Percentiles rank a stretch among this genome's conserved stretches.
phyloP scores from a whole-genome alignment of 73 alveolate species.

The Paramecium octaurelia region DNA sequence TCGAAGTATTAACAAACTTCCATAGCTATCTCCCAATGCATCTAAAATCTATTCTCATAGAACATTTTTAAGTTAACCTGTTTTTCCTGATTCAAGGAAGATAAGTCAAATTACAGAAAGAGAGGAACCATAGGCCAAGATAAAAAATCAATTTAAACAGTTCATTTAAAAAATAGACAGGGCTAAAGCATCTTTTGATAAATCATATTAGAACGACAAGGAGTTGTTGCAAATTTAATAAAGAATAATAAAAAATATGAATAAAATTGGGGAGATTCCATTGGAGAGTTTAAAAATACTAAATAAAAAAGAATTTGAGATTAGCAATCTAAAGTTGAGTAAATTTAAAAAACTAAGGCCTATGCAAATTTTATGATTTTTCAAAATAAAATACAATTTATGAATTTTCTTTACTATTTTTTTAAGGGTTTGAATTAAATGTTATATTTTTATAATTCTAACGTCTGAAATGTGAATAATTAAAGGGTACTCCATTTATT shows the following conservation, averaged over 20 bases:
- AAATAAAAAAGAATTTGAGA: neutral
- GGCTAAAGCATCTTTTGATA: neutral
- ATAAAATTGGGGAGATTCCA: constrained; percentile 19
- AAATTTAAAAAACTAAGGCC: neutral
- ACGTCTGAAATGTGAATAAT: neutral
- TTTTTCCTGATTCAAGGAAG: neutral
- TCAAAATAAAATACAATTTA: neutral
- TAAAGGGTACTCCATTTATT: neutral
- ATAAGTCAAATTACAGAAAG: neutral
- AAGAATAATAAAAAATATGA: constrained; percentile 30
- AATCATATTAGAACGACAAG: neutral
- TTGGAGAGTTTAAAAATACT: neutral
- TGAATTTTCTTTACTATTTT: neutral
- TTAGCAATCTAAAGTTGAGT: neutral
- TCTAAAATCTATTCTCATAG: neutral
- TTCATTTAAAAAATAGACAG: neutral
- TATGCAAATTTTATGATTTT: neutral
- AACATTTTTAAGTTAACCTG: neutral
- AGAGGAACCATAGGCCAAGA: neutral
- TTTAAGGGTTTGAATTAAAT: neutral
- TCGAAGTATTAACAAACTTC: neutral
- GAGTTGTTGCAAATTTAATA: neutral
- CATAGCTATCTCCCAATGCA: constrained; percentile 8
- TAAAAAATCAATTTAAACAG: neutral
- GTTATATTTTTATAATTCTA: neutral